Evolutionary conservation across 176 grass and related monocot species (phyloP).

Genomic region (Saccharum officinarum): DNA sequence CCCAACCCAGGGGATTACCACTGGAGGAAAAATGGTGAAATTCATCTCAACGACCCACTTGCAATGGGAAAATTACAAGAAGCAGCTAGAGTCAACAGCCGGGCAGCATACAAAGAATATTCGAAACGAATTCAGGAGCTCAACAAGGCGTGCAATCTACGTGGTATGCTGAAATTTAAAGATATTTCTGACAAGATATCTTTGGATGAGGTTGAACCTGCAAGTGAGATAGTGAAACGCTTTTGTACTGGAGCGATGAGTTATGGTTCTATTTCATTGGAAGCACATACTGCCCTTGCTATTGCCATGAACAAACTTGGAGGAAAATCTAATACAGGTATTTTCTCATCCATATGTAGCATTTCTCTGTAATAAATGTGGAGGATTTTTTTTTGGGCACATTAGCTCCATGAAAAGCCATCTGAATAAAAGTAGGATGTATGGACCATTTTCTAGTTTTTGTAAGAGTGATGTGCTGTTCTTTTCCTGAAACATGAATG

Average conservation of each 20-base stretch:
- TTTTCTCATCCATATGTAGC: conserved; percentile 9
- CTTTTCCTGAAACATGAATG: background rate
- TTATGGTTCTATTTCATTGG: conserved; percentile 98
- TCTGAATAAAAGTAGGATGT: background rate
- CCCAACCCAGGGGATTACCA: conserved; percentile 95
- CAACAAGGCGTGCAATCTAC: conserved; percentile 90
- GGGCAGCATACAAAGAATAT: conserved; percentile 92
- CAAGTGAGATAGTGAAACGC: conserved; percentile 89
- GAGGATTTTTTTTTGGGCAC: background rate
- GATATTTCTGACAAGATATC: conserved; percentile 64
- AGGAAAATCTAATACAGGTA: conserved; percentile 99
- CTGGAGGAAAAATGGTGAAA: conserved; percentile 98
- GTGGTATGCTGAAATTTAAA: conserved; percentile 98
- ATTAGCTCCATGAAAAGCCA: background rate
- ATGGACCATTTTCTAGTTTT: background rate
- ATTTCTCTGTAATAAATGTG: conserved; percentile 9
- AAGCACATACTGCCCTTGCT: conserved; percentile 96
- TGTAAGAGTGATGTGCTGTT: background rate
- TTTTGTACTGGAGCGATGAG: conserved; percentile 98
- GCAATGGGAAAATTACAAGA: conserved; percentile 98
- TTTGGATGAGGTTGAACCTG: conserved; percentile 89
- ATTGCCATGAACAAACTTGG: conserved; percentile 98
- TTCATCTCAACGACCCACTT: conserved; percentile 95
- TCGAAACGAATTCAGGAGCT: conserved; percentile 92
- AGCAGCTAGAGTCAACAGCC: conserved; percentile 87